Conservation (phyloP, 768 basidiomycete genomes). For the Astraeus odoratus region DNA sequence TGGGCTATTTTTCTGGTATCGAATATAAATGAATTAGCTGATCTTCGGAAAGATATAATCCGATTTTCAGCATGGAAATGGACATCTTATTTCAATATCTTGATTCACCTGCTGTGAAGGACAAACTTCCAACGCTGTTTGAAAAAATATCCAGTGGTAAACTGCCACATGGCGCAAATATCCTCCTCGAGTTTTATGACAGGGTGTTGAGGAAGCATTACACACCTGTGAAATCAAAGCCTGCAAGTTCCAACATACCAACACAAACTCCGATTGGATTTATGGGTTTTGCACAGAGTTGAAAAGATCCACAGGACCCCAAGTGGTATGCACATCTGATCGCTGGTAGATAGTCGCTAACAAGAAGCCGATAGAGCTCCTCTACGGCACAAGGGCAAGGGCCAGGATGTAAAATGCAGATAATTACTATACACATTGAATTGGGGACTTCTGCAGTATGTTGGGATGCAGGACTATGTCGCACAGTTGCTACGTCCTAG, state of each 20-base stretch:
- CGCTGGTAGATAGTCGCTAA: too few species aligned
- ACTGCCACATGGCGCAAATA: conserved; percentile 9
- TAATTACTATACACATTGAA: too few species aligned
- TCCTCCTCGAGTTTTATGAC: conserved; percentile 3
- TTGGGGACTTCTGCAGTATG: too few species aligned
- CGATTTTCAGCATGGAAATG: conserved; percentile 5
- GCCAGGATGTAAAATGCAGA: too few species aligned
- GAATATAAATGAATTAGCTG: background rate
- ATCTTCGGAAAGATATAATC: conserved; percentile 1
- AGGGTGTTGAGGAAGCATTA: conserved; percentile 6
- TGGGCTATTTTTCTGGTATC: background rate
- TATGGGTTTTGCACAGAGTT: too few species aligned
- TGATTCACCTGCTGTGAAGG: background rate
- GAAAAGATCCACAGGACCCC: too few species aligned
- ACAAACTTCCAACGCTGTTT: conserved; percentile 2
- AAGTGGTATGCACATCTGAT: too few species aligned
- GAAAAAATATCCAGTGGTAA: conserved; percentile 2
- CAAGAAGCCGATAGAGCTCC: too few species aligned
- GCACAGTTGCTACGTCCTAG: too few species aligned
- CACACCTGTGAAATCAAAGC: background rate
- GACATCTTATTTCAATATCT: conserved; percentile 7
- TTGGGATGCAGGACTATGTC: too few species aligned
- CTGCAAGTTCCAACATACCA: background rate
- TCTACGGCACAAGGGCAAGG: too few species aligned
- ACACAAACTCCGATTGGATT: too few species aligned